Percentiles rank a stretch among this genome's conserved stretches.
These are phyloP conservation scores for Boeremia exigua DNA, from an alignment of 2,329 filamentous ascomycete genomes.

Conservation along the genomic window DNA sequence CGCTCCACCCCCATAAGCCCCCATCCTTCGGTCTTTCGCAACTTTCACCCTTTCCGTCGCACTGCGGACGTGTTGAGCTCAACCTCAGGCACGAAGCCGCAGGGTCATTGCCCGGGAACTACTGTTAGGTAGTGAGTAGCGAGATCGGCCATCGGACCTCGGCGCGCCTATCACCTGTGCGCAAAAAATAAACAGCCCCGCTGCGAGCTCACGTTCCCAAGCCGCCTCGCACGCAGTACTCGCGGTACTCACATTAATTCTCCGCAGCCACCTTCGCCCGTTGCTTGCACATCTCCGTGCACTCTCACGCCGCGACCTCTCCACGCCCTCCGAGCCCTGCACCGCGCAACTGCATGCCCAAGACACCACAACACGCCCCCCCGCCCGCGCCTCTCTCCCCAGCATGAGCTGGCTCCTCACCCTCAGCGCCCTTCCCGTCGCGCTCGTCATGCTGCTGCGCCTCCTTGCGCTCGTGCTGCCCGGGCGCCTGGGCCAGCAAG, in stretches of 20 bases:
- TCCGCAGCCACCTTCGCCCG: too few species aligned
- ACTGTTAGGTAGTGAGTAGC: too few species aligned
- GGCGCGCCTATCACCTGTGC: slow-evolving; percentile 12
- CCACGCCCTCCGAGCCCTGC: neutral
- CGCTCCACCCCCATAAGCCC: neutral
- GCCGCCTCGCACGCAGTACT: too few species aligned
- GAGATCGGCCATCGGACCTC: slow-evolving; percentile 16
- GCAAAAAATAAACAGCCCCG: slow-evolving; percentile 17
- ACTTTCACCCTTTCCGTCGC: neutral
- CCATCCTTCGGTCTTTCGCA: neutral
- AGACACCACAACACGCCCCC: neutral
- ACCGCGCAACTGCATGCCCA: slow-evolving; percentile 8
- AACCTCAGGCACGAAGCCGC: neutral
- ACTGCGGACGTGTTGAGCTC: neutral
- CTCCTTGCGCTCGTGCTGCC: slow-evolving; percentile 38
- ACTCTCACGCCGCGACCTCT: neutral
- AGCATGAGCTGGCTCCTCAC: slow-evolving; percentile 44
- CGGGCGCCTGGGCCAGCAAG: slow-evolving; percentile 34
- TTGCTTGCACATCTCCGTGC: too few species aligned
- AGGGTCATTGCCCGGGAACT: too few species aligned
- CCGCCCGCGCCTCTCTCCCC: slow-evolving; percentile 13
- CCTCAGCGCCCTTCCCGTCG: slow-evolving; percentile 34
- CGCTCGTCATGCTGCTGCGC: slow-evolving; percentile 39
- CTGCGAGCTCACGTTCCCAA: neutral
- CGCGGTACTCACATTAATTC: too few species aligned